A percentile compares a stretch with the other conserved stretches of the same genome.
Conservation (phyloP, 1,284 basidiomycete species). For the Cryptococcus sp. region DNA sequence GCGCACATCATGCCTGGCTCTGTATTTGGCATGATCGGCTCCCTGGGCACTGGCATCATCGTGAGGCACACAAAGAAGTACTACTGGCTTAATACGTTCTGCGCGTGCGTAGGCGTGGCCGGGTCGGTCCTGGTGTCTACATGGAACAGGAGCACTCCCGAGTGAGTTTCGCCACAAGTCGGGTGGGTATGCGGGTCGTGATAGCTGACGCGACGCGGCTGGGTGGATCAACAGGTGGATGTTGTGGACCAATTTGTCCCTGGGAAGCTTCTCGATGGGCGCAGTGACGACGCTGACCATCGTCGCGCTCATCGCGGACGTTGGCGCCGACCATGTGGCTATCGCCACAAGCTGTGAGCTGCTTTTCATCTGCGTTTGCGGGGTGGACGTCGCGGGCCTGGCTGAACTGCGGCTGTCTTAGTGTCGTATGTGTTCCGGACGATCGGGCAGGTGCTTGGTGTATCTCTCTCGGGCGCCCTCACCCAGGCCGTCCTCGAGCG, state of each 20-base stretch:
- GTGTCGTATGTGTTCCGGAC: constrained; percentile 88
- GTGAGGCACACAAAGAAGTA: constrained; percentile 80
- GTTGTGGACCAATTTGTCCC: constrained; percentile 57
- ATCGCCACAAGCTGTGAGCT: constrained; percentile 80
- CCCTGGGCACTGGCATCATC: constrained; percentile 77
- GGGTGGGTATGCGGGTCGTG: neutral
- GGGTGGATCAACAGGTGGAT: constrained; percentile 22
- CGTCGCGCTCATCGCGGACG: constrained; percentile 72
- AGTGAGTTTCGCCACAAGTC: constrained; percentile 29
- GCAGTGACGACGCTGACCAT: constrained; percentile 40
- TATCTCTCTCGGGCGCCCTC: constrained; percentile 74
- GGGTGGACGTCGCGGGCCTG: neutral
- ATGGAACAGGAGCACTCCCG: constrained; percentile 54
- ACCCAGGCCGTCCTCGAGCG: constrained; percentile 69
- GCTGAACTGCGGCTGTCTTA: constrained; percentile 38
- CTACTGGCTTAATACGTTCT: constrained; percentile 56
- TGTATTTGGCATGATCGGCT: constrained; percentile 73
- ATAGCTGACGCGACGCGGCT: neutral
- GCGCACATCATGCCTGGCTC: constrained; percentile 83
- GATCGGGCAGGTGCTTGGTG: constrained; percentile 84
- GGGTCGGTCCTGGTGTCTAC: constrained; percentile 26
- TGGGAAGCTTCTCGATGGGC: constrained; percentile 24
- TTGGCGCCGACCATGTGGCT: constrained; percentile 72
- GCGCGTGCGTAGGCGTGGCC: constrained; percentile 23
- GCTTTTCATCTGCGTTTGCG: no score